phyloP scores from a whole-genome alignment of 192 early-diverging fungal species.

The Glomus cerebriforme region DNA sequence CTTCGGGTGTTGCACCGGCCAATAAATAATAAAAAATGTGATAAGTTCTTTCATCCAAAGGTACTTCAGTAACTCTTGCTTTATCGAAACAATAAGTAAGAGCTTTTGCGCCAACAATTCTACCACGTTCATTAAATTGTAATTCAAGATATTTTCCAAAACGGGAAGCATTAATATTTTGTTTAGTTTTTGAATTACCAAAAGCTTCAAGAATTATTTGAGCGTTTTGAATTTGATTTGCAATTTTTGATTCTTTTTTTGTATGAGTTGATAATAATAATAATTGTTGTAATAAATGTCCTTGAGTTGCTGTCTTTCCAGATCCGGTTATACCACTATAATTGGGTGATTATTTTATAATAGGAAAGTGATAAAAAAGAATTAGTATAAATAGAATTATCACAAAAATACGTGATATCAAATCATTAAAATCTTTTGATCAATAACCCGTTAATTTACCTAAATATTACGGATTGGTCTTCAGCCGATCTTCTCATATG shows the following conservation, averaged over 20 bases:
- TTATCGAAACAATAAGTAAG: conserved; percentile 71
- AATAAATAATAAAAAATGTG: conserved; percentile 86
- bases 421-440: not conserved
- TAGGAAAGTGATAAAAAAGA: not conserved
- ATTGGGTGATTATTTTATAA: no score
- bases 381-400: no score
- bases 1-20: conserved; percentile 71
- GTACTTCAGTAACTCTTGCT: conserved; percentile 58
- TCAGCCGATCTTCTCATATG: conserved; percentile 67
- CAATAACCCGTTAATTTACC: conserved; percentile 35
- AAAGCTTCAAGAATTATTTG: conserved; percentile 81
- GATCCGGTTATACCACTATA: conserved; percentile 82
- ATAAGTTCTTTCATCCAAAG: conserved; percentile 63
- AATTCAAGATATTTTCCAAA: conserved; percentile 84
- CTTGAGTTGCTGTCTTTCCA: conserved; percentile 80
- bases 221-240: conserved; percentile 68
- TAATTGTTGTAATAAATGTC: conserved; percentile 72
- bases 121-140: conserved; percentile 85
- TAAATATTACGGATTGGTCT: conserved; percentile 68
- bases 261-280: conserved; percentile 71
- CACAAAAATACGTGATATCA: not conserved
- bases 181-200: conserved; percentile 63
- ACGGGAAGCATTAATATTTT: conserved; percentile 70
- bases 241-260: conserved; percentile 74
- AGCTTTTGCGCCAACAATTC: conserved; percentile 79